A percentile compares a stretch with the other conserved stretches of the same genome.
Evolutionary conservation across 1,139 yeast species (phyloP).

Genomic region (Nadsonia starkeyi-henricii): DNA sequence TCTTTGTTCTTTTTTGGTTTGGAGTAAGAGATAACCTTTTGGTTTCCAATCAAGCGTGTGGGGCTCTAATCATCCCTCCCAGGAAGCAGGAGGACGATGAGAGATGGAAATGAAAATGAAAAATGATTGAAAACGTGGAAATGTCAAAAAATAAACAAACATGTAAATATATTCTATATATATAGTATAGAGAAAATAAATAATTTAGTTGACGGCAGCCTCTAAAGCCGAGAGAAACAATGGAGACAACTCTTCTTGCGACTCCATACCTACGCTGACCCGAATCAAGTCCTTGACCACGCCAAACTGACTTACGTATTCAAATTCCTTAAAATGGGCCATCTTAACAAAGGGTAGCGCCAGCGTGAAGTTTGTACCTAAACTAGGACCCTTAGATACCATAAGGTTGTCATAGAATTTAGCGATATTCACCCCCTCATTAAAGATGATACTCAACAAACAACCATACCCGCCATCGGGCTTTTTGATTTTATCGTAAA

Average conservation of each 20-base stretch:
- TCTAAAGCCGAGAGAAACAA: neutral
- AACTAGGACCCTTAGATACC: neutral
- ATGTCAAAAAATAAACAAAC: too few species aligned
- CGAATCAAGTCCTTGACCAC: neutral
- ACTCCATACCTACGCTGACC: neutral
- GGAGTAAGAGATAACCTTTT: too few species aligned
- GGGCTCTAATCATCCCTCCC: neutral
- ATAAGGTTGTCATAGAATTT: neutral
- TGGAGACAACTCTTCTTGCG: neutral
- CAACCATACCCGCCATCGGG: neutral
- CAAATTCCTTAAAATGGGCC: neutral
- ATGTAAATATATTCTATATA: too few species aligned
- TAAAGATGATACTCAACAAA: neutral
- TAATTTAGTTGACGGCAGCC: neutral
- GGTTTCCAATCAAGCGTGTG: too few species aligned
- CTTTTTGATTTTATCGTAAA: neutral
- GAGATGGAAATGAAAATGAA: too few species aligned
- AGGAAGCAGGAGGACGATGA: too few species aligned
- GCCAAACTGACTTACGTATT: neutral
- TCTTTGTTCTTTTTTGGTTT: neutral
- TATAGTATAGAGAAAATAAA: too few species aligned
- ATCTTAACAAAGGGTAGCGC: neutral
- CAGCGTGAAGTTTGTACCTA: neutral
- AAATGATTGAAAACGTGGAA: too few species aligned
- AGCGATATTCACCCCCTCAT: neutral